Percentiles rank a stretch among this genome's conserved stretches.
phyloP scores from a whole-genome alignment of 495 filamentous ascomycete genomes.

The Staphylotrichum tortipilum region DNA sequence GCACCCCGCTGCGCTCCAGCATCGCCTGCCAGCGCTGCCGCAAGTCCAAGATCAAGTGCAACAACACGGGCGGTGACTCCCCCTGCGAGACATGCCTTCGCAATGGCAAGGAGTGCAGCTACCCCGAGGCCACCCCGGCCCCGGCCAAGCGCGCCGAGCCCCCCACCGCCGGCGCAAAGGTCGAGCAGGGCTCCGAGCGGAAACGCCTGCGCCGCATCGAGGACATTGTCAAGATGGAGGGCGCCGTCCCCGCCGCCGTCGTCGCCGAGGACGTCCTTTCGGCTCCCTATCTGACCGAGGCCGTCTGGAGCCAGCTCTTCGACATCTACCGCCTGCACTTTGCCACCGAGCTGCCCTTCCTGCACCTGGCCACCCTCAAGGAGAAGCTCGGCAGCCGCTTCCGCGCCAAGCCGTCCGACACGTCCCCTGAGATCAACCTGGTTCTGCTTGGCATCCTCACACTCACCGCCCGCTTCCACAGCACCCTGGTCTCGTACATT shows the following conservation, averaged over 20 bases:
- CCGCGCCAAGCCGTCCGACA: constrained; percentile 36
- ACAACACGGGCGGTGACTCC: constrained; percentile 58
- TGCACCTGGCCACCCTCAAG: constrained; percentile 71
- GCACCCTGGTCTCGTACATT: constrained; percentile 55
- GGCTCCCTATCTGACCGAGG: constrained; percentile 51
- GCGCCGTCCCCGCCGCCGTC: constrained; percentile 20
- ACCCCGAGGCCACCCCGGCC: constrained; percentile 52
- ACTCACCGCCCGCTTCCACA: constrained; percentile 71
- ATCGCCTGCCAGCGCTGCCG: constrained; percentile 74
- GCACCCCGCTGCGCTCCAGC: constrained; percentile 60
- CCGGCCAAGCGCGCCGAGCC: constrained; percentile 51
- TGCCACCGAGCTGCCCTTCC: constrained; percentile 72
- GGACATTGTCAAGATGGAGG: constrained; percentile 34
- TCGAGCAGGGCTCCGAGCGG: constrained; percentile 53
- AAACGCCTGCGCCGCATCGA: constrained; percentile 53
- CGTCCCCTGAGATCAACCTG: constrained; percentile 44
- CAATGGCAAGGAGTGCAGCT: constrained; percentile 68
- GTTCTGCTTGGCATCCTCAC: constrained; percentile 71
- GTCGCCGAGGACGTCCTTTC: constrained; percentile 44
- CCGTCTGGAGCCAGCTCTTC: constrained; percentile 63
- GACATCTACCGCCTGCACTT: constrained; percentile 79
- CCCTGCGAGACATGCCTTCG: constrained; percentile 72
- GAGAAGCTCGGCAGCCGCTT: constrained; percentile 38
- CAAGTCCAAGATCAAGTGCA: constrained; percentile 74
- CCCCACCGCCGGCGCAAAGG: constrained; percentile 37